A percentile compares a stretch with the other conserved stretches of the same genome.
These are phyloP conservation scores for Solanum tacnaense DNA, from an alignment of 257 asterid genomes.

Conservation along the genomic window DNA sequence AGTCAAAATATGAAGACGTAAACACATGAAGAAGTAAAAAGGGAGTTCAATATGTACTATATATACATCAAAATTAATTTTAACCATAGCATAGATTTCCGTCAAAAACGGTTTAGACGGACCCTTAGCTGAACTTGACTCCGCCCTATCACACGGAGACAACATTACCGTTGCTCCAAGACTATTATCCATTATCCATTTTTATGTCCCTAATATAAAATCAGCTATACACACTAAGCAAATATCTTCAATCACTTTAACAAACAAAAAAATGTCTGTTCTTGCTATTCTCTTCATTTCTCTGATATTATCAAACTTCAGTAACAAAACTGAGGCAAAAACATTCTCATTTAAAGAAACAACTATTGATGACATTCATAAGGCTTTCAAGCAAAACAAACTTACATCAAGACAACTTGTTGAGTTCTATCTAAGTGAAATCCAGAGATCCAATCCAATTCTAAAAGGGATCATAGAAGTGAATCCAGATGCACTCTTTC, in stretches of 20 bases:
- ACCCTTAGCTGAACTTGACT: not conserved
- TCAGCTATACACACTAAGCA: not conserved
- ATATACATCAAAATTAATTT: too few relatives aligned
- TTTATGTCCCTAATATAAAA: not conserved
- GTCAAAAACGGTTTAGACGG: not conserved
- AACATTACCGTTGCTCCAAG: not conserved
- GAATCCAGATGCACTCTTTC: slow-evolving; percentile 42
- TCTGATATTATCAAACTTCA: not conserved
- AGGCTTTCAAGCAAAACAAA: slow-evolving; percentile 18
- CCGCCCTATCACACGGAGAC: not conserved
- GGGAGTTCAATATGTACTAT: too few relatives aligned
- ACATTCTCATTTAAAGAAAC: slow-evolving; percentile 41
- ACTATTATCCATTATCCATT: not conserved
- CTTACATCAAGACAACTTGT: slow-evolving; percentile 33
- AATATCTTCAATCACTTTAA: not conserved
- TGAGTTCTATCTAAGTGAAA: slow-evolving; percentile 29
- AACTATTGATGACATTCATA: slow-evolving; percentile 24
- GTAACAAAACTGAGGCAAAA: not conserved
- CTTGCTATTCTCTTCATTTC: not conserved
- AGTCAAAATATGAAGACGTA: too few relatives aligned
- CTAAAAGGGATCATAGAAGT: slow-evolving; percentile 41
- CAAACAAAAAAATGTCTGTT: not conserved
- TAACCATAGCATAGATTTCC: too few relatives aligned
- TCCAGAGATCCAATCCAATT: slow-evolving; percentile 21
- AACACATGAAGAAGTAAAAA: too few relatives aligned